phyloP scores from a whole-genome alignment of 768 basidiomycete genomes.

The Pulveroboletus sp. region DNA sequence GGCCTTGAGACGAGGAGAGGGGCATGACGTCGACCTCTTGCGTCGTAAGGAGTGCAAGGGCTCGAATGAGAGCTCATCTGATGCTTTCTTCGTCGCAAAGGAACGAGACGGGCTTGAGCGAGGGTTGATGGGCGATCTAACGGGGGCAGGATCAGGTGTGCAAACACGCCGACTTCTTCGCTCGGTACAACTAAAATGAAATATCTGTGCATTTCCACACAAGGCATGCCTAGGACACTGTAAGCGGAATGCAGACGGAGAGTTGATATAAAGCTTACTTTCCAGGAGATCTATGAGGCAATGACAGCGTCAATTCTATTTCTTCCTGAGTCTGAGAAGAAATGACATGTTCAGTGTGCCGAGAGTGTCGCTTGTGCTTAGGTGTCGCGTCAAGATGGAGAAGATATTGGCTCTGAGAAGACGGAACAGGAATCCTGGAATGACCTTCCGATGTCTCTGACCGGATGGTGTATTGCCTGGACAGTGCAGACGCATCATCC shows the following conservation, averaged over 20 bases:
- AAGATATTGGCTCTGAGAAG: constrained; percentile 33
- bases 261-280: constrained; percentile 13
- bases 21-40: neutral
- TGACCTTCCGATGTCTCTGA: constrained; percentile 1
- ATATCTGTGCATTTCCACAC: neutral
- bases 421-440: constrained; percentile 18
- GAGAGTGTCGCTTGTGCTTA: constrained; percentile 33
- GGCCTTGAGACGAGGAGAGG: constrained; percentile 3
- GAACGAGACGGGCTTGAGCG: neutral
- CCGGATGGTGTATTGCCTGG: neutral
- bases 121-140: constrained; percentile 2
- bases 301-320: constrained; percentile 20
- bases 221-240: neutral
- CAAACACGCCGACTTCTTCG: constrained; percentile 1
- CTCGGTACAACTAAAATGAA: neutral
- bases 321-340: constrained; percentile 34
- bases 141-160: constrained; percentile 1
- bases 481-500: neutral
- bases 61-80: neutral
- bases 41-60: neutral
- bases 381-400: constrained; percentile 29
- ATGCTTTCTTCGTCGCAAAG: constrained; percentile 1
- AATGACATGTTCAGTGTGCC: constrained; percentile 14
- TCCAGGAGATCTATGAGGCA: constrained; percentile 4
- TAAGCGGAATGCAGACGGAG: constrained; percentile 6